phyloP scores from a whole-genome alignment of 2,329 filamentous ascomycete species.

The Bretziella fagacearum region DNA sequence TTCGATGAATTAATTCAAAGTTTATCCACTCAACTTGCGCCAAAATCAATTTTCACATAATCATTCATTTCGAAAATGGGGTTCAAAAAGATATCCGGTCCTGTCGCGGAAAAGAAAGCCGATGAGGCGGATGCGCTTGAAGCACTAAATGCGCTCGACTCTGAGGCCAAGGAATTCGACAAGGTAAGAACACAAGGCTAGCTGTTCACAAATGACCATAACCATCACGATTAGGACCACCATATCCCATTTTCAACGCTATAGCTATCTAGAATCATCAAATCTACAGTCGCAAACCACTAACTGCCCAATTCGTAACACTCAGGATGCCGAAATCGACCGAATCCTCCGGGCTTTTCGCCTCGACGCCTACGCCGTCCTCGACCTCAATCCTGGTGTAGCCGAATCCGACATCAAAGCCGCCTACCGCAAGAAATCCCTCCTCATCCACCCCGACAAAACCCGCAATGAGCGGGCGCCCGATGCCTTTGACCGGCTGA shows the following conservation, averaged over 20 bases:
- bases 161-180: slow-evolving; percentile 76
- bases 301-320: background rate
- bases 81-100: slow-evolving; percentile 14
- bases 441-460: slow-evolving; percentile 97
- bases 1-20: too few relatives aligned
- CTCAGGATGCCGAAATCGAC: slow-evolving; percentile 82
- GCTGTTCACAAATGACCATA: background rate
- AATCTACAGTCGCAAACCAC: slow-evolving; percentile 5
- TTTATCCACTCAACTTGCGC: too few relatives aligned
- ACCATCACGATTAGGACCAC: too few relatives aligned
- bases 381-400: slow-evolving; percentile 89
- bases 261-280: background rate
- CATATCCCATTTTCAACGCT: background rate
- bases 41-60: too few relatives aligned
- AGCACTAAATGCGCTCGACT: slow-evolving; percentile 63
- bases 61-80: slow-evolving; percentile 8
- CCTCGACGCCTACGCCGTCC: slow-evolving; percentile 66
- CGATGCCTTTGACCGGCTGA: slow-evolving; percentile 89
- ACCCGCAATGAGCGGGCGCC: slow-evolving; percentile 79
- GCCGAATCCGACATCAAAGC: slow-evolving; percentile 92
- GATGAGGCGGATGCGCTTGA: slow-evolving; percentile 38
- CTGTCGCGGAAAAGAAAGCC: slow-evolving; percentile 21
- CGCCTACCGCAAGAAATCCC: slow-evolving; percentile 90
- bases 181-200: slow-evolving; percentile 41
- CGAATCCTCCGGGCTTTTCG: slow-evolving; percentile 84